Base-by-base conservation (phyloP, 108 stramenopile species). In the Nitzschia sp. region DNA sequence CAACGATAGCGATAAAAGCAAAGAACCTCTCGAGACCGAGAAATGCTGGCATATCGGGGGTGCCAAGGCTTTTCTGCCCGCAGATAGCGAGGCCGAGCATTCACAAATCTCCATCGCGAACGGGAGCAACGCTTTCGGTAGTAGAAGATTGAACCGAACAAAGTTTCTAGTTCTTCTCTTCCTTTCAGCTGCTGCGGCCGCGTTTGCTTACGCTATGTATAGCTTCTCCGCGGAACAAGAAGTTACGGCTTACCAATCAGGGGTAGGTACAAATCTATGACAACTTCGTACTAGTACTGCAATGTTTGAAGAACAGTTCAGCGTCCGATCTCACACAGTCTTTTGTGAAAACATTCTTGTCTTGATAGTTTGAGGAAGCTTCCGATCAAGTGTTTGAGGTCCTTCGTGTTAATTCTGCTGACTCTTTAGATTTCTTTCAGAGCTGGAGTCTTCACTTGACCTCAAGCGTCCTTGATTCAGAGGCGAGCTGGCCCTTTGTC, bases 401-500 rank as follows among this genome's bases (percentile, higher is more conserved):
- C 19, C 11, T 19, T 23, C 49, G 21, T 5, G 21, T 51, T 19
- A 51, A 51, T 19, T 21, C n/a, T 4, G 49, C 13, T 19, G 13
- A 17, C 21, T 19, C 49, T 19, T 5, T 8, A 51, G 49, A 51
- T 19, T 51, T 51, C 21, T 51, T n/a, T 19, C 5, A 8, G 19
- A 51, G 49, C 49, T 51, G 49, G 49, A 51, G 49, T 51, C n/a
- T 51, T 4, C 49, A 51, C n/a, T 5, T 51, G 21, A 51, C 49
- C 17, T 17, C 61, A 19, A 15, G 24, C 2, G 36, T 26, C 25
- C n/a, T 9, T 3, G 47, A n/a, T 11, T 18, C 57, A 5, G 38
- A 32, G 17, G 31, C 48, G 15, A 76, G 47, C 32, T 76, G 59
- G 25, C 75, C 75, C 1, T 66, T 66, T 66, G 27, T 66, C 28